Percentiles rank a stretch among this genome's conserved stretches.
Evolutionary conservation across 352 stramenopile genomes (phyloP).

Genomic region (Phytophthora palmivora): DNA sequence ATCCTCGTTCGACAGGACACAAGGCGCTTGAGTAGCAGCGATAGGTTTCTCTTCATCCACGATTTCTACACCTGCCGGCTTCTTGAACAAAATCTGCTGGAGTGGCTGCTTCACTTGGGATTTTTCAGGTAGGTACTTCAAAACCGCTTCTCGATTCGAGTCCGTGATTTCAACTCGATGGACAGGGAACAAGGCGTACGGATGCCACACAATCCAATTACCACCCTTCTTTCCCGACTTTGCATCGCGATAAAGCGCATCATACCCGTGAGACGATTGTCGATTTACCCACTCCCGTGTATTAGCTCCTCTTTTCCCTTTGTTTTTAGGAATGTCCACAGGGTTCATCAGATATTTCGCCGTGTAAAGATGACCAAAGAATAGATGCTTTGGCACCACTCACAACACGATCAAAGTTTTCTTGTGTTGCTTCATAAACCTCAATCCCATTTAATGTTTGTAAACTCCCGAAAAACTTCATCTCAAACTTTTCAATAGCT

Average conservation of each 20-base stretch:
- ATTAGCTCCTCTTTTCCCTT: constrained; percentile 24
- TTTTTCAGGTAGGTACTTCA: constrained; percentile 29
- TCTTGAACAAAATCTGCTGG: constrained; percentile 28
- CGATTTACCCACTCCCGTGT: constrained; percentile 45
- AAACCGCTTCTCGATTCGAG: constrained; percentile 19
- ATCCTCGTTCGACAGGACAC: constrained; percentile 14
- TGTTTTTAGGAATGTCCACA: constrained; percentile 35
- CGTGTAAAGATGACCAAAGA: constrained; percentile 47
- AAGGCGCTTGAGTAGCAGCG: background rate
- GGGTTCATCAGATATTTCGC: constrained; percentile 35
- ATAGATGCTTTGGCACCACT: constrained; percentile 10
- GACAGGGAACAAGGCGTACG: constrained; percentile 52
- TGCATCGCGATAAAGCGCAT: constrained; percentile 48
- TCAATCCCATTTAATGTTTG: constrained; percentile 43
- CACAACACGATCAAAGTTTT: constrained; percentile 36
- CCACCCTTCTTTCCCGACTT: constrained; percentile 29
- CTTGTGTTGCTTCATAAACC: constrained; percentile 48
- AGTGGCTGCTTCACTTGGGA: constrained; percentile 16
- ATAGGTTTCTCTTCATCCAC: constrained; percentile 10
- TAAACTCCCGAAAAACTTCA: constrained; percentile 47
- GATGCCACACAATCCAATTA: constrained; percentile 55
- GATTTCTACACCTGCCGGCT: constrained; percentile 3
- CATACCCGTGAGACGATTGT: constrained; percentile 55
- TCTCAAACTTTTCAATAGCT: constrained; percentile 30
- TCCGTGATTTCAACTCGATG: constrained; percentile 40